Base-by-base conservation (phyloP, 306 rosid genomes). In the Pyrus pyrifolia region DNA sequence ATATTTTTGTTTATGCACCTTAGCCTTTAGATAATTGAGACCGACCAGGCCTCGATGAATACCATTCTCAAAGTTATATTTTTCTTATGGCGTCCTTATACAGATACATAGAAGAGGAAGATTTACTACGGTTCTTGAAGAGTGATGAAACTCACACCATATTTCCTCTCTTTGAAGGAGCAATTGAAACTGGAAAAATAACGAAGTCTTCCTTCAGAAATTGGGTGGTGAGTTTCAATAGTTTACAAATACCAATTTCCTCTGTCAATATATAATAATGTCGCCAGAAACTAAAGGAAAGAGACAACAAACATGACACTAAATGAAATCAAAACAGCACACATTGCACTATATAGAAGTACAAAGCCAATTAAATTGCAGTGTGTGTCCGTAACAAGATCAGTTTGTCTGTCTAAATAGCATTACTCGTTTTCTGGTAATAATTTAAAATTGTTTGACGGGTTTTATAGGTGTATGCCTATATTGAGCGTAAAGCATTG, bases 21-120 rank as follows among this genome's bases (percentile, higher is more conserved):
- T 58, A 22, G 62, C 3, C 23, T 35, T 35, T 21, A 0, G 2
- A 58, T 4, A 57, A 11, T 23, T 57, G 29, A 23, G 62, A 57
- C 62, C 62, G 23, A 57, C 25, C 62, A 57, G 15, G 15, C 62
- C 2, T n/a, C 62, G 25, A 57, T 23, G 30, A 22, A 22, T 22
- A 58, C 63, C 25, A 22, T 60, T 25, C 19, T 23, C 19, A 25
- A 60, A 15, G 53, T 13, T 46, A 13, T 14, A 12, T 14, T 1
- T 6, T 30, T 63, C 22, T 3, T 63, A 3, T 30, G 19, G 18
- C 42, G 19, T 14, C 53, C 68, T 15, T 61, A 46, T 46, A 25
- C 79, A 86, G 89, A 81, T 81, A 76, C 12, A 78, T 86, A 59
- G 85, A 76, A 42, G 87, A 86, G 80, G 87, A 83, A 55, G 89